A percentile compares a stretch with the other conserved stretches of the same genome.
phyloP scores from a whole-genome alignment of 164 flowering plant genomes.

The Cinnamomum chago region DNA sequence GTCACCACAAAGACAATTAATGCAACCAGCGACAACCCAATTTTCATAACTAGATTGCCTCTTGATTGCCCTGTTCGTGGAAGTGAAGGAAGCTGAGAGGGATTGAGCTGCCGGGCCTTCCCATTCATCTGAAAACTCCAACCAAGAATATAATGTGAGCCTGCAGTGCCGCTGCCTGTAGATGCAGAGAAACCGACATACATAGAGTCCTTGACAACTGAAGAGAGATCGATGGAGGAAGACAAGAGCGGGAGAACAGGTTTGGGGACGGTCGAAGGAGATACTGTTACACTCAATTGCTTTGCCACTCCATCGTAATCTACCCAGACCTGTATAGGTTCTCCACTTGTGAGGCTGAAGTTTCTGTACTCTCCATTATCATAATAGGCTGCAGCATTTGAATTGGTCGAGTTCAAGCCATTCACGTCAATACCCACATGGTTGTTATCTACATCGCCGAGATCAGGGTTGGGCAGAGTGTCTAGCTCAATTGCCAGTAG shows the following conservation, averaged over 20 bases:
- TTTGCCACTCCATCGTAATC: constrained; percentile 19
- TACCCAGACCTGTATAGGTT: constrained; percentile 23
- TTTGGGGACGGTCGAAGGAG: constrained; percentile 17
- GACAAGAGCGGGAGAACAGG: constrained; percentile 11
- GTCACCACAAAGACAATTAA: neutral
- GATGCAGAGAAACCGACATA: constrained; percentile 12
- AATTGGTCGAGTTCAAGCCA: constrained; percentile 12
- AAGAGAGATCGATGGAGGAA: neutral
- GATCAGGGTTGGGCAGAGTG: constrained; percentile 2
- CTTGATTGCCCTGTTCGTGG: neutral
- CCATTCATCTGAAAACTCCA: constrained; percentile 17
- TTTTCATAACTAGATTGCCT: neutral
- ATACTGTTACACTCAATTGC: constrained; percentile 16
- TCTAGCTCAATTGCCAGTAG: constrained; percentile 21
- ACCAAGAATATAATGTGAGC: constrained; percentile 12
- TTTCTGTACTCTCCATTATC: neutral
- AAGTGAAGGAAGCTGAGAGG: constrained; percentile 7
- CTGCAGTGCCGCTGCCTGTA: neutral
- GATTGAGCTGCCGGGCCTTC: constrained; percentile 2
- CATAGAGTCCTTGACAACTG: constrained; percentile 7
- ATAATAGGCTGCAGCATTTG: constrained; percentile 17
- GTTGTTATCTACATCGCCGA: constrained; percentile 19
- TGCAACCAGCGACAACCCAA: constrained; percentile 1
- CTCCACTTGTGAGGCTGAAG: constrained; percentile 16
- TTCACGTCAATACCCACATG: constrained; percentile 30